Conservation (phyloP, 208 protist genomes). For the Vickermania ingenoplastis region DNA sequence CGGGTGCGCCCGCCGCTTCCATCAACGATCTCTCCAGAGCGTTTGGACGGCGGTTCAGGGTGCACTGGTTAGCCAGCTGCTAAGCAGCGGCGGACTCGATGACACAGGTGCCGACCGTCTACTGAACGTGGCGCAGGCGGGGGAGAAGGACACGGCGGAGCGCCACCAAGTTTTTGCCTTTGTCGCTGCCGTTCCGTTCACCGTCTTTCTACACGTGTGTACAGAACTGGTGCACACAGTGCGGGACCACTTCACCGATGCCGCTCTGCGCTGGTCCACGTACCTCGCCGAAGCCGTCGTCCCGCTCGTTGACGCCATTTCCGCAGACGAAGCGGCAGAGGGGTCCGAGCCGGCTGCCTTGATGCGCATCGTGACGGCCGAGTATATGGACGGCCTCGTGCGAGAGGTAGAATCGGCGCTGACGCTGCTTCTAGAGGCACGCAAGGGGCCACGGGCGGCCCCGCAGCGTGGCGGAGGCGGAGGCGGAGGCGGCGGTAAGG, state of each 20-base stretch:
- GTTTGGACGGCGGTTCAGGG: slow-evolving; percentile 37
- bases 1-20: slow-evolving; percentile 17
- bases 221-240: slow-evolving; percentile 28
- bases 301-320: slow-evolving; percentile 10
- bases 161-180: slow-evolving; percentile 19
- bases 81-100: slow-evolving; percentile 30
- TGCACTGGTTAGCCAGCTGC: slow-evolving; percentile 34
- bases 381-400: slow-evolving; percentile 4
- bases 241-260: slow-evolving; percentile 30
- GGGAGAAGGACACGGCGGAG: slow-evolving; percentile 17
- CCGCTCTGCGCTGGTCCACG: slow-evolving; percentile 43
- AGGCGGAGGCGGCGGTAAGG: neutral
- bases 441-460: slow-evolving; percentile 1
- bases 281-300: slow-evolving; percentile 23
- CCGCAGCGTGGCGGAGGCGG: no score
- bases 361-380: neutral
- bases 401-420: slow-evolving; percentile 9
- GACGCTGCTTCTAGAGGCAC: slow-evolving; percentile 15
- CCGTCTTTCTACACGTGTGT: slow-evolving; percentile 32
- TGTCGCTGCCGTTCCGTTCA: slow-evolving; percentile 16
- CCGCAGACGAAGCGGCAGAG: slow-evolving; percentile 8
- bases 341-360: slow-evolving; percentile 2
- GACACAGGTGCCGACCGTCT: slow-evolving; percentile 52
- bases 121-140: slow-evolving; percentile 21
- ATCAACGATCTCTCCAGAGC: slow-evolving; percentile 10